phyloP scores from a whole-genome alignment of 331 rosid species.

The Quercus phellos region DNA sequence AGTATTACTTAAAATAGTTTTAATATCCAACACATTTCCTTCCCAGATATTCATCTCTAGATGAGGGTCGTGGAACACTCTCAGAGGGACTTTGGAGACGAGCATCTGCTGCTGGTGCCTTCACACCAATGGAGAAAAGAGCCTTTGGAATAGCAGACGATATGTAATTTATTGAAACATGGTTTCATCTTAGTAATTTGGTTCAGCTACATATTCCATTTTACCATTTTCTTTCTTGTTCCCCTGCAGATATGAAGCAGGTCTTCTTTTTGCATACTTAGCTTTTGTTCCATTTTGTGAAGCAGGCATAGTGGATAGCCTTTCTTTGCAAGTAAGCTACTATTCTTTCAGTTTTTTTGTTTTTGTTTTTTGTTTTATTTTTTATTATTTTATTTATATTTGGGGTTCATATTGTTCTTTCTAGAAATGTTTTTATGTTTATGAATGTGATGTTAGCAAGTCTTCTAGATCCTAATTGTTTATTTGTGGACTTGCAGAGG shows the following conservation, averaged over 20 bases:
- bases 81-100: slow-evolving; percentile 89
- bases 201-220: slow-evolving; percentile 12
- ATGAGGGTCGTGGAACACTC: slow-evolving; percentile 49
- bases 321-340: slow-evolving; percentile 80
- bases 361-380: too few species aligned
- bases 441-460: not conserved
- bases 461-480: slow-evolving; percentile 9
- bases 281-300: slow-evolving; percentile 94
- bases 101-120: slow-evolving; percentile 78
- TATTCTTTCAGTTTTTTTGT: not conserved
- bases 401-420: slow-evolving; percentile 4
- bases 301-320: slow-evolving; percentile 71
- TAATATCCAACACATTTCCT: slow-evolving; percentile 22
- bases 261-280: slow-evolving; percentile 79
- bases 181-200: slow-evolving; percentile 22
- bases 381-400: not conserved
- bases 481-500: slow-evolving; percentile 53
- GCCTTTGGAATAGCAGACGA: slow-evolving; percentile 95
- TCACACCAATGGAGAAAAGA: slow-evolving; percentile 67
- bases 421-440: slow-evolving; percentile 15
- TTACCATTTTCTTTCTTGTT: slow-evolving; percentile 8
- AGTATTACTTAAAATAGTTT: slow-evolving; percentile 8
- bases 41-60: slow-evolving; percentile 54
- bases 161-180: slow-evolving; percentile 50
- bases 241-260: slow-evolving; percentile 82